Evolutionary conservation across 768 basidiomycete species (phyloP).

Genomic region (Phylloporus sp.): DNA sequence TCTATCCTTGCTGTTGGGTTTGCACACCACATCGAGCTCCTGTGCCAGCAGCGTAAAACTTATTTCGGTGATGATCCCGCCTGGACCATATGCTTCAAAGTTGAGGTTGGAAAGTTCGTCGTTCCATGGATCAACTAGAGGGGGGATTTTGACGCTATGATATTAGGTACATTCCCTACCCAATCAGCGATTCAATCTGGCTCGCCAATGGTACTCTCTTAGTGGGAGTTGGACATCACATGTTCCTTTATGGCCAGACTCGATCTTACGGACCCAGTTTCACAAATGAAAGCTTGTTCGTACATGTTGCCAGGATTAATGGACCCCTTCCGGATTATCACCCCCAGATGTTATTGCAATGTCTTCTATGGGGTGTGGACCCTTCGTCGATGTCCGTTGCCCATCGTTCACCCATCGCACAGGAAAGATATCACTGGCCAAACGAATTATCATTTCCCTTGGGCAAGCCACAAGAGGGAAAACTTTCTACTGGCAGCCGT

Average conservation of each 20-base stretch:
- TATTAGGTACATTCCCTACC: constrained; percentile 64
- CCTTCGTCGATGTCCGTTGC: background rate
- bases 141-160: background rate
- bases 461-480: constrained; percentile 30
- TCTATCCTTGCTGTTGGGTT: constrained; percentile 92
- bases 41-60: constrained; percentile 90
- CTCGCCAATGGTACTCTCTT: constrained; percentile 76
- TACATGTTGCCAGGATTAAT: constrained; percentile 75
- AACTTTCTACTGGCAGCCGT: constrained; percentile 37
- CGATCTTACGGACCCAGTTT: constrained; percentile 16
- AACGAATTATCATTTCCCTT: constrained; percentile 71
- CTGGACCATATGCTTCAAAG: constrained; percentile 66
- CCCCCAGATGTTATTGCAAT: constrained; percentile 89
- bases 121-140: background rate
- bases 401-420: constrained; percentile 6
- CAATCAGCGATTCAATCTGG: constrained; percentile 91
- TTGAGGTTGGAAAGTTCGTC: constrained; percentile 68
- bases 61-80: constrained; percentile 81
- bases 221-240: constrained; percentile 76
- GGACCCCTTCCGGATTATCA: constrained; percentile 89
- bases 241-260: constrained; percentile 69
- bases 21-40: constrained; percentile 67
- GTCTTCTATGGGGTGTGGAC: constrained; percentile 80
- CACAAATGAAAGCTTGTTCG: constrained; percentile 57
- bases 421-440: constrained; percentile 86